Conservation (phyloP, 2,329 filamentous ascomycete genomes). For the Xylogone sp. region DNA sequence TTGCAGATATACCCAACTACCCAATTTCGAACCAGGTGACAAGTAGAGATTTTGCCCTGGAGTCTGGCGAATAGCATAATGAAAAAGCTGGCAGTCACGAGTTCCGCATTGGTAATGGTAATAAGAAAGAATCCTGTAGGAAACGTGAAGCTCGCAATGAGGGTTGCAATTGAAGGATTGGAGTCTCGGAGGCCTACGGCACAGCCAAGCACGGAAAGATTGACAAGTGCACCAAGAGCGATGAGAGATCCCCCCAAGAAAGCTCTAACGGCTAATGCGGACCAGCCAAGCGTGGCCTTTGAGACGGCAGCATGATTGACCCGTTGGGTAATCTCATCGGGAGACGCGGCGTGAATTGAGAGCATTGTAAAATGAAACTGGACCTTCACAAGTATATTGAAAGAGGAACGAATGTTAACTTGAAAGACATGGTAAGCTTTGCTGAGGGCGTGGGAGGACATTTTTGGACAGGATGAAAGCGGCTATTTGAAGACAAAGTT, state of each 20-base stretch:
- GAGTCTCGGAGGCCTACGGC: conserved; percentile 1
- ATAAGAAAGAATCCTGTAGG: not conserved
- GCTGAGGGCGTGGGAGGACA: too few relatives aligned
- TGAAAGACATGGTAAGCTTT: too few relatives aligned
- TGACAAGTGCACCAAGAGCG: conserved; percentile 1
- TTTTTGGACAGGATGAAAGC: too few relatives aligned
- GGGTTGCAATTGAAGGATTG: conserved; percentile 2
- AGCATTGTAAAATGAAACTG: not conserved
- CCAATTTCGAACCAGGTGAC: conserved; percentile 1
- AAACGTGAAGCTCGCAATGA: conserved; percentile 3
- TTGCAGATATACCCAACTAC: conserved; percentile 3
- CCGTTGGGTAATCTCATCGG: not conserved
- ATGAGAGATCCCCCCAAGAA: conserved; percentile 2
- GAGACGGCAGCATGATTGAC: not conserved
- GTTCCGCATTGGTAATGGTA: too few relatives aligned
- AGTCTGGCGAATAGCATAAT: not conserved
- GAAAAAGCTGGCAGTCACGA: too few relatives aligned
- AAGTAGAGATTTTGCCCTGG: not conserved
- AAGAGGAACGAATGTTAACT: too few relatives aligned
- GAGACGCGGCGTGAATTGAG: not conserved
- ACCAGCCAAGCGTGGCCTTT: not conserved
- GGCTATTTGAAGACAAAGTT: too few relatives aligned
- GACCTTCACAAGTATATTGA: too few relatives aligned
- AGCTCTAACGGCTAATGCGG: not conserved
- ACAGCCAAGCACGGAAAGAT: not conserved